Evolutionary conservation across 148 eudicot genomes (phyloP).

Genomic region (Vaccinium darrowii): DNA sequence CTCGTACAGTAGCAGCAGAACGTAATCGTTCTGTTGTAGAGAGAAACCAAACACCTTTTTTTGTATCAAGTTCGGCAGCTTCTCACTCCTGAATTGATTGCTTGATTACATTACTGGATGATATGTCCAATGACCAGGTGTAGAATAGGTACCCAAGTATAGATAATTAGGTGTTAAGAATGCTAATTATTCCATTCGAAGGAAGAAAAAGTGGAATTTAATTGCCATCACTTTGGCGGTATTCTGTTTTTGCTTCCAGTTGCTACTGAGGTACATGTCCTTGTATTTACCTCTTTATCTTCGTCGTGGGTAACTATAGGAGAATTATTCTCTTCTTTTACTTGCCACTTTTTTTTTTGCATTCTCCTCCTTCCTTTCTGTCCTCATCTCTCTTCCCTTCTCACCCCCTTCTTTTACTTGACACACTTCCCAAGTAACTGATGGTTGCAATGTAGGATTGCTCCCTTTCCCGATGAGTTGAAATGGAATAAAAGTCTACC

Average conservation of each 20-base stretch:
- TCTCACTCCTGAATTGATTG: constrained; percentile 4
- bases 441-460: background rate
- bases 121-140: background rate
- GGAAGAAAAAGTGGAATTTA: background rate
- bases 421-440: background rate
- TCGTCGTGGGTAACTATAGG: background rate
- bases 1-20: background rate
- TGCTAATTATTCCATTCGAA: background rate
- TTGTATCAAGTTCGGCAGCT: background rate
- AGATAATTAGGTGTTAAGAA: background rate
- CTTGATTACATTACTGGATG: background rate
- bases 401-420: background rate
- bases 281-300: background rate
- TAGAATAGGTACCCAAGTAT: background rate
- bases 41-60: background rate
- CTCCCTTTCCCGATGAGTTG: background rate
- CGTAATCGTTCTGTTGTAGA: background rate
- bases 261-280: background rate
- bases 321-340: background rate
- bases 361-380: background rate
- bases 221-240: background rate
- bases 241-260: background rate
- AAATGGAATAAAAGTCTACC: background rate
- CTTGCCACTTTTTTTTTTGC: background rate
- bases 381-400: background rate